A percentile compares a stretch with the other conserved stretches of the same genome.
These are phyloP conservation scores for Kalmusia sp. DNA, from an alignment of 2,329 filamentous ascomycete genomes.

Conservation along the genomic window DNA sequence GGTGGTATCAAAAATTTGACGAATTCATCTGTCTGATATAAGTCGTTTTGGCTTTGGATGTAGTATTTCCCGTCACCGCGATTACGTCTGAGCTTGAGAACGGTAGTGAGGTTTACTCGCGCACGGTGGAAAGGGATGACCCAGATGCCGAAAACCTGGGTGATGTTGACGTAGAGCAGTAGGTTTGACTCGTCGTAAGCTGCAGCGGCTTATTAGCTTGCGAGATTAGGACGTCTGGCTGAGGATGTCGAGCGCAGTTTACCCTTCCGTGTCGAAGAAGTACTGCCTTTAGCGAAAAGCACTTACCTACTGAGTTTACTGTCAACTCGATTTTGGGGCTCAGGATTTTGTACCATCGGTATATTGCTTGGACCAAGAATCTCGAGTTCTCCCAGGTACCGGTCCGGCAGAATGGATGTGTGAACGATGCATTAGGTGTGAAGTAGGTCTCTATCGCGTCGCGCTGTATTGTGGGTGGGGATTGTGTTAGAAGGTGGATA, in stretches of 20 bases:
- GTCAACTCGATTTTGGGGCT: conserved; percentile 74
- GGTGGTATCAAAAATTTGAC: conserved; percentile 72
- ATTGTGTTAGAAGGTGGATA: conserved; percentile 73
- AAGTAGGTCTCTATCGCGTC: conserved; percentile 75
- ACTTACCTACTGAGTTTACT: conserved; percentile 67
- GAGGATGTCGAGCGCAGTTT: too few relatives aligned
- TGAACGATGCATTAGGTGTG: conserved; percentile 73
- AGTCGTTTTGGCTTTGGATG: conserved; percentile 78
- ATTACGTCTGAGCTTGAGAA: conserved; percentile 66
- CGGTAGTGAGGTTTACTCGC: conserved; percentile 71
- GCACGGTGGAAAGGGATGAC: conserved; percentile 77
- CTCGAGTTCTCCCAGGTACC: conserved; percentile 67
- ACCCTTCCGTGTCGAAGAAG: too few relatives aligned
- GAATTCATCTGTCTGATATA: conserved; percentile 80
- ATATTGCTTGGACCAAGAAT: conserved; percentile 72
- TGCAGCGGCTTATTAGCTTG: conserved; percentile 36
- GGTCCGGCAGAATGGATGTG: conserved; percentile 79
- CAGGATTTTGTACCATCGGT: conserved; percentile 77
- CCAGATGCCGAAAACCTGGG: conserved; percentile 80
- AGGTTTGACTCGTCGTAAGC: conserved; percentile 72
- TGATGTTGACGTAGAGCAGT: conserved; percentile 76
- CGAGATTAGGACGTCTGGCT: too few relatives aligned
- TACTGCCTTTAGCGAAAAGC: too few relatives aligned
- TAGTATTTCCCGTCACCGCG: conserved; percentile 64
- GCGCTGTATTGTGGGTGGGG: conserved; percentile 70